Evolutionary conservation across 306 rosid genomes (phyloP), one percentile per base, ranked within the genome.

Genomic region (Gleditsia sinensis): DNA sequence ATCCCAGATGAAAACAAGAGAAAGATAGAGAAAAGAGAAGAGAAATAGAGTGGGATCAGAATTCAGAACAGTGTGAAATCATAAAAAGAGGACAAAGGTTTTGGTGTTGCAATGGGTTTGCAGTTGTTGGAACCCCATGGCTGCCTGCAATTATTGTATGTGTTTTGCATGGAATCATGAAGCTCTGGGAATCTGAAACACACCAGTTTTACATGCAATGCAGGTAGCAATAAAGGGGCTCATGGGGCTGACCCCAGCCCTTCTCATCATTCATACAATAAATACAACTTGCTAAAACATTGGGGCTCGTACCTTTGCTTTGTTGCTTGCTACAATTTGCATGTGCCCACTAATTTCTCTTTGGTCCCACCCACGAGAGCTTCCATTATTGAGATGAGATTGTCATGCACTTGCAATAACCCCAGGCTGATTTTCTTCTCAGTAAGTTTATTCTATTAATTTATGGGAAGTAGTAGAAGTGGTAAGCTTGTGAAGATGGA

Each of bases 141-240:
- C n/a, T n/a, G n/a, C 40, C n/a, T 40, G 46, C 16, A 40, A 40
- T 40, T 12, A 54, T 24, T 10, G 28, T 51, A 2, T 20, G 9
- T 8, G 1, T 14, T 16, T 60, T 59, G 8, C 50, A 16, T 25
- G 32, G 65, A 80, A 59, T 59, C 72, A 40, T 53, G 53, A 42
- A 16, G 21, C 53, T 16, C 21, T 68, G 76, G 57, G 32, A 28
- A 43, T 55, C 69, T 72, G 25, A 30, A 34, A 46, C n/a, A 57
- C 36, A 76, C 53, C 62, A 43, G 75, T 0, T 46, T 57, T 30
- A 19, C 45, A 27, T 3, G 17, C 20, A 14, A 55, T 27, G 9
- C 8, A 20, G 40, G 23, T 2, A 21, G 20, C 8, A 40, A 23
- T 42, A 45, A 70, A 21, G 24, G 51, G 7, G n/a, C 71, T 12